Conservation (phyloP, 176 grass and related monocot genomes). For the Chloris gayana region DNA sequence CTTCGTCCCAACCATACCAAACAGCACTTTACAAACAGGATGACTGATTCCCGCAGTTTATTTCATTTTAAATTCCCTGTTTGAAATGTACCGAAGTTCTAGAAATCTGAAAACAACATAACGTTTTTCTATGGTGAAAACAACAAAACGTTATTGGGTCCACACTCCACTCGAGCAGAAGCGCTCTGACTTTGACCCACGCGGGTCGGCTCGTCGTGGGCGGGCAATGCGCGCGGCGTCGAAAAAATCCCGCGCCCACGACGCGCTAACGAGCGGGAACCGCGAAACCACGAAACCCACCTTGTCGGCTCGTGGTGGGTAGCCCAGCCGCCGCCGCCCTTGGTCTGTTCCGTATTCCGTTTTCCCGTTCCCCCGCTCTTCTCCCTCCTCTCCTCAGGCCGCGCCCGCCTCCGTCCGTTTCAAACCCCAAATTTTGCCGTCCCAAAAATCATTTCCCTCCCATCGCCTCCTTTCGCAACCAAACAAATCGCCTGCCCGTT, state of each 20-base stretch:
- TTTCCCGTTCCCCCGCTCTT: not conserved
- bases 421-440: slow-evolving; percentile 39
- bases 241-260: slow-evolving; percentile 3
- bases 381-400: not conserved
- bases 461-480: not conserved
- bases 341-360: not conserved
- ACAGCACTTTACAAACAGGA: too few relatives aligned
- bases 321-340: not conserved
- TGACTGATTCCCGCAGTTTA: too few relatives aligned
- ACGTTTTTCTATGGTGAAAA: not conserved
- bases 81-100: not conserved
- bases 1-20: too few relatives aligned
- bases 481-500: slow-evolving; percentile 29
- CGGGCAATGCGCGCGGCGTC: slow-evolving; percentile 2
- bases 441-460: not conserved
- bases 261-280: slow-evolving; percentile 35
- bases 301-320: not conserved
- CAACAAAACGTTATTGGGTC: not conserved
- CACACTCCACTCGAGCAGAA: not conserved
- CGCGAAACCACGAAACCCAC: not conserved
- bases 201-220: not conserved
- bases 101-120: not conserved
- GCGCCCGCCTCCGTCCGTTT: slow-evolving; percentile 44
- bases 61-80: not conserved
- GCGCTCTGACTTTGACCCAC: slow-evolving; percentile 15